Base-by-base conservation (phyloP, 371 early-diverging fungal genomes). In the Actinomortierella ambigua region DNA sequence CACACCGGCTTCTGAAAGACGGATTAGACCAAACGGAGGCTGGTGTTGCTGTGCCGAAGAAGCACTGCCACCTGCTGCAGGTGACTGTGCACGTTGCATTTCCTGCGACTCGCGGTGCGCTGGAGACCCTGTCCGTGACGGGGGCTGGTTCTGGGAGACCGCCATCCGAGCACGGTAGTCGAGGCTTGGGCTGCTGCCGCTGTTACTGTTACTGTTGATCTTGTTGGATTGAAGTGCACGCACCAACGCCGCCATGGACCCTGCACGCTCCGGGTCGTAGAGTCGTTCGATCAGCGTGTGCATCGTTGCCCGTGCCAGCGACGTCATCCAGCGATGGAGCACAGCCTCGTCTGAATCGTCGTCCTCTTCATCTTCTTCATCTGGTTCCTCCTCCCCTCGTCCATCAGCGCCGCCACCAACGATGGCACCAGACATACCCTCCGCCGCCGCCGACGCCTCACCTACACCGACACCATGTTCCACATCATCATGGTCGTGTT, bases 261-360 rank as follows among this genome's bases (percentile, higher is more conserved):
- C 50, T 49, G 23, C 57, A 50, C 34, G 47, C 18, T 64, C 57
- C 8, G 71, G 71, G 34, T 71, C 59, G 26, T 71, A 71, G 0
- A 71, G 54, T 14, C 59, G 62, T 13, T 71, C 71, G 18, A 71
- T 55, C 34, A 85, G 78, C 1, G 75, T 65, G 11, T 68, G 67
- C 84, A 86, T 85, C 0, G 82, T 71, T 0, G 83, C 89, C 6
- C 88, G 81, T 6, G 88, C 81, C 6, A 90, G 60, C 0, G 87
- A 81, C 6, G 83, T 81, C 29, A 90, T 89, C 93, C 93, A 92
- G 7, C 85, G 61, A 53, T 90, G 85, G 28, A 82, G 77, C 23
- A 88, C 77, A 26, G 83, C 87, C 50, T 67, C 79, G 8, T 46
- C 55, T 26, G 65, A 52, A 29, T 68, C 62, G 17, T 71, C 69